These are phyloP conservation scores for Stagonosporopsis cucurbitacearum DNA, from an alignment of 2,329 filamentous ascomycete species.

Conservation along the genomic window DNA sequence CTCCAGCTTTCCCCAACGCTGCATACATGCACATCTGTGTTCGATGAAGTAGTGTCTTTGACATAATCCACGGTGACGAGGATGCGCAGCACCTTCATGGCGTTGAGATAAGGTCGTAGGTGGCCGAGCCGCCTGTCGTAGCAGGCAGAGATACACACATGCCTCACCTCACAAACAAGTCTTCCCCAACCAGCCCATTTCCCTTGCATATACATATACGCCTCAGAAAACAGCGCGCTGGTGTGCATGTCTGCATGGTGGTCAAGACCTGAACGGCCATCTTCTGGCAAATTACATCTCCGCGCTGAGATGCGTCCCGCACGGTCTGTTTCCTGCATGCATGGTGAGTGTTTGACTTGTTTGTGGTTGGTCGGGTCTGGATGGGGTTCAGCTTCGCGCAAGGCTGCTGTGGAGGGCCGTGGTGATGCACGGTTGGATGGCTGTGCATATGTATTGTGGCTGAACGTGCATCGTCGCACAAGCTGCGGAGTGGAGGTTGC, in stretches of 20 bases:
- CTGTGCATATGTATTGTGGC: slow-evolving; percentile 3
- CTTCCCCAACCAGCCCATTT: not conserved
- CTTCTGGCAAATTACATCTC: not conserved
- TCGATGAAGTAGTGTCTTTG: not conserved
- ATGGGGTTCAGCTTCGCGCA: slow-evolving; percentile 3
- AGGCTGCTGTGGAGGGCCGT: not conserved
- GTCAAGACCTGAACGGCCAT: not conserved
- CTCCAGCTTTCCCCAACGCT: not conserved
- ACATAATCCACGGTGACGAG: not conserved
- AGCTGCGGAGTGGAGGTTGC: not conserved
- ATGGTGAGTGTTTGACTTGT: not conserved
- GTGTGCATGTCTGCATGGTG: not conserved
- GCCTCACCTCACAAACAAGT: too few species aligned
- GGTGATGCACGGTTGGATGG: not conserved
- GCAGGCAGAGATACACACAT: not conserved
- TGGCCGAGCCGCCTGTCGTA: not conserved
- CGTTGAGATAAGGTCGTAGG: not conserved
- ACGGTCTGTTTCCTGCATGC: not conserved
- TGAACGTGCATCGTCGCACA: not conserved
- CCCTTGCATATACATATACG: too few species aligned
- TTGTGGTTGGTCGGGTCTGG: not conserved
- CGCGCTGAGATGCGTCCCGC: not conserved
- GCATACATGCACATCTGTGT: not conserved
- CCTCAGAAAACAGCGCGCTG: not conserved
- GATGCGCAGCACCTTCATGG: not conserved